Evolutionary conservation across 2,329 filamentous ascomycete species (phyloP).

Genomic region (Phyllosticta citriasiana): DNA sequence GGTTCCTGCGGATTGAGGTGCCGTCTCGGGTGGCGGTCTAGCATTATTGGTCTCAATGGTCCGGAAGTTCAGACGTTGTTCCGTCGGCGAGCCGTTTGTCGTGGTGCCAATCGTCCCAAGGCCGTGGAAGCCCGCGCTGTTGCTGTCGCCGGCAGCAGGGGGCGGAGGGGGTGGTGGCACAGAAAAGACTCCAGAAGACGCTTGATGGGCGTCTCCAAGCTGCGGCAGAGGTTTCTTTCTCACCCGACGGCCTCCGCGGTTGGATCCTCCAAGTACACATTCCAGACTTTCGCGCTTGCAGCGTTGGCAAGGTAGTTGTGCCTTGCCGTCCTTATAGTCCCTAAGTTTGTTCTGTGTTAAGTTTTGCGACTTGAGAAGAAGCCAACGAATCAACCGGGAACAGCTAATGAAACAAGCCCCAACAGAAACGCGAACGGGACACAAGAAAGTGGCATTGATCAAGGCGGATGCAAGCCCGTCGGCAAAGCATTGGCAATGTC

Average conservation of each 20-base stretch:
- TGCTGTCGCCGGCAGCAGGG: slow-evolving; percentile 12
- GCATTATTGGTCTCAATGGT: slow-evolving; percentile 3
- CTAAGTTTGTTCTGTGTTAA: slow-evolving; percentile 13
- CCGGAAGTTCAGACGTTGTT: slow-evolving; percentile 3
- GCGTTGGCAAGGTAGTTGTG: slow-evolving; percentile 44
- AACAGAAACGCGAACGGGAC: background rate
- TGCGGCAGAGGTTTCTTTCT: slow-evolving; percentile 32
- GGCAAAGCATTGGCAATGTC: background rate
- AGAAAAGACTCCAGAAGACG: slow-evolving; percentile 11
- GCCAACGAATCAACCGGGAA: background rate
- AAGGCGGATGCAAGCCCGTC: background rate
- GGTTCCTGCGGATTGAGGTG: background rate
- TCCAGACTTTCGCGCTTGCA: slow-evolving; percentile 49
- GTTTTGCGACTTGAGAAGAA: background rate
- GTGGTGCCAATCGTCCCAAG: slow-evolving; percentile 27
- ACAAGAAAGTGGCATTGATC: background rate
- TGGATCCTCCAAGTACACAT: slow-evolving; percentile 49
- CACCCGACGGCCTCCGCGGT: slow-evolving; percentile 48
- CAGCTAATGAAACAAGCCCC: background rate
- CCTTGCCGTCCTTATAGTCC: slow-evolving; percentile 33
- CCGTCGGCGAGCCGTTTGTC: slow-evolving; percentile 8
- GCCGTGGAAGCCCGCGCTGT: slow-evolving; percentile 22
- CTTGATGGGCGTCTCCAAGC: slow-evolving; percentile 20
- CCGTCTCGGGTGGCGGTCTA: background rate
- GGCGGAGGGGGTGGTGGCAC: slow-evolving; percentile 17